A percentile compares a stretch with the other conserved stretches of the same genome.
phyloP scores from a whole-genome alignment of 352 stramenopile species.

The Globisporangium iwayamae region DNA sequence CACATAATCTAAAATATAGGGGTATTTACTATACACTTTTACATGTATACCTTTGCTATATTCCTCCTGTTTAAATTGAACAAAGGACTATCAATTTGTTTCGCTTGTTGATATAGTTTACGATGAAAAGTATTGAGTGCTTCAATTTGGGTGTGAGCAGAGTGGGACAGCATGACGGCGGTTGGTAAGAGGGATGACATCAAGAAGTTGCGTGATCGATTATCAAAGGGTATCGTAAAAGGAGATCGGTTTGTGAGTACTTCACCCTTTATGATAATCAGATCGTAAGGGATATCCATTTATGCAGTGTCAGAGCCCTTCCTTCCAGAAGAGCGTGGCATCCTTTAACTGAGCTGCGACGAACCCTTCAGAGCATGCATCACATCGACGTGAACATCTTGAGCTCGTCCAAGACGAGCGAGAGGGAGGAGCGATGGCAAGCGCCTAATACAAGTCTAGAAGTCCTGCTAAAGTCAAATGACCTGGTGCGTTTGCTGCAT shows the following conservation, averaged over 20 bases:
- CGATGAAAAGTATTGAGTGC: background rate
- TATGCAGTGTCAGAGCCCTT: background rate
- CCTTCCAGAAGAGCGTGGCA: no score
- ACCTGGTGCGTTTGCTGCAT: no score
- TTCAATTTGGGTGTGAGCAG: background rate
- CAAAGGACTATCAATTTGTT: background rate
- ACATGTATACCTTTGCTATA: no score
- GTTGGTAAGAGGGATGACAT: background rate
- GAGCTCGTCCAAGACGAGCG: no score
- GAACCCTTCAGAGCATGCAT: no score
- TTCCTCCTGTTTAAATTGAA: no score
- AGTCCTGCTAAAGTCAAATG: no score
- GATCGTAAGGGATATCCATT: background rate
- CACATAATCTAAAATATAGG: background rate
- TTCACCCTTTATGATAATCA: background rate
- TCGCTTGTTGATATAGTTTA: background rate
- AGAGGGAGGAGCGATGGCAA: no score
- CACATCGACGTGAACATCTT: no score
- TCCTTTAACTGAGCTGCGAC: no score
- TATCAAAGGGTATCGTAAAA: background rate
- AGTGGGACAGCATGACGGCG: background rate
- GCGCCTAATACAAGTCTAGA: no score
- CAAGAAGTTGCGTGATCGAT: background rate
- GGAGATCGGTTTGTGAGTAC: background rate
- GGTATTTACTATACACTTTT: background rate